Evolutionary conservation across 192 early-diverging fungal genomes (phyloP).

Genomic region (Phycomyces blakesleeanus): DNA sequence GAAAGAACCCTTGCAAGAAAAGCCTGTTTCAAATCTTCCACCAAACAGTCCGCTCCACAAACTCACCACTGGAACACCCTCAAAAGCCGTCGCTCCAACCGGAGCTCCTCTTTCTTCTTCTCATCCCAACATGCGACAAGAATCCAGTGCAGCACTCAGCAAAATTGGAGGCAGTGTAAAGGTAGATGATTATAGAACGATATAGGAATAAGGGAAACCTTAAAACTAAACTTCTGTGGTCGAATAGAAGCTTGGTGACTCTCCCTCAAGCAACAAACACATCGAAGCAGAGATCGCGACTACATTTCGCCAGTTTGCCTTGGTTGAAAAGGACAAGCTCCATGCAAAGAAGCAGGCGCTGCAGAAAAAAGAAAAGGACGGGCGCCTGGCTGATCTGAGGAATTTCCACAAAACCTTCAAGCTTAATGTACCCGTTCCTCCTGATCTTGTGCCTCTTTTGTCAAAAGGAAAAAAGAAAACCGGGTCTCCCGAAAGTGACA

Average conservation of each 20-base stretch:
- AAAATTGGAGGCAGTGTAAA: slow-evolving; percentile 7
- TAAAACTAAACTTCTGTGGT: too few species aligned
- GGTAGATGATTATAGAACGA: too few species aligned
- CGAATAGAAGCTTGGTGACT: neutral
- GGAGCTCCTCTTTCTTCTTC: slow-evolving; percentile 13
- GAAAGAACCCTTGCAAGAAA: neutral
- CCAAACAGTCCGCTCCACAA: slow-evolving; percentile 22
- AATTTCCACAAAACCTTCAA: slow-evolving; percentile 79
- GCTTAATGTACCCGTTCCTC: slow-evolving; percentile 77
- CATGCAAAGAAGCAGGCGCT: slow-evolving; percentile 71
- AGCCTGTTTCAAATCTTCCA: slow-evolving; percentile 7
- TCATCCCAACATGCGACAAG: slow-evolving; percentile 13
- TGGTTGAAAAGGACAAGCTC: slow-evolving; percentile 73
- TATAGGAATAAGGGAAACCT: too few species aligned
- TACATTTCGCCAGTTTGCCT: slow-evolving; percentile 62
- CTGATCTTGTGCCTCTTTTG: slow-evolving; percentile 76
- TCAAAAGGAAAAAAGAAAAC: slow-evolving; percentile 46
- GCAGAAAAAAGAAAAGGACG: slow-evolving; percentile 69
- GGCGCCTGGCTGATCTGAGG: slow-evolving; percentile 72
- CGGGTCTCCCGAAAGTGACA: neutral
- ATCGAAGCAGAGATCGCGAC: slow-evolving; percentile 52
- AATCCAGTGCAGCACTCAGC: slow-evolving; percentile 8
- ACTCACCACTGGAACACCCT: slow-evolving; percentile 21
- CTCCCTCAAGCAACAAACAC: slow-evolving; percentile 11
- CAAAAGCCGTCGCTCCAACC: slow-evolving; percentile 18